A percentile compares a stretch with the other conserved stretches of the same genome.
Evolutionary conservation across 2,329 filamentous ascomycete species (phyloP).

Genomic region (Byssoonygena ceratinophila): DNA sequence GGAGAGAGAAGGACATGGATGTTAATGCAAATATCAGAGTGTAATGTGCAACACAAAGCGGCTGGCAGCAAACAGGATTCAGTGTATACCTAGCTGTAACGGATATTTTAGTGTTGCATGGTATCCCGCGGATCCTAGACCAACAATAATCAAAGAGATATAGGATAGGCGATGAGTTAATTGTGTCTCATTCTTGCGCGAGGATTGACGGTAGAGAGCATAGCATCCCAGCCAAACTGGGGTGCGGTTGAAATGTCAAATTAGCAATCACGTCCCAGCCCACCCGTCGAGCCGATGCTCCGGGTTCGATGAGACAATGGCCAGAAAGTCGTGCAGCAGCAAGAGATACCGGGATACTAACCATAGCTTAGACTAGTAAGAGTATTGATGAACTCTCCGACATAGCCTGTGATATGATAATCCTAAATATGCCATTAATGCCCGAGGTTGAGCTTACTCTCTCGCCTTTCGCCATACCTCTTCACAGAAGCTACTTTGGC

Average conservation of each 20-base stretch:
- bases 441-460: too few species aligned
- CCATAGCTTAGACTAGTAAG: conserved; percentile 21
- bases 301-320: not conserved
- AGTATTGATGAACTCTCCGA: conserved; percentile 22
- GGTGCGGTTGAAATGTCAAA: not conserved
- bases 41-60: not conserved
- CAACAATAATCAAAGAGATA: conserved; percentile 21
- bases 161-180: conserved; percentile 16
- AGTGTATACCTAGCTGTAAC: conserved; percentile 15
- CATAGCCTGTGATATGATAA: conserved; percentile 19
- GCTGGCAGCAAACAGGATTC: not conserved
- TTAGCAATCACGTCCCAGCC: not conserved
- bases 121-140: conserved; percentile 19
- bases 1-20: not conserved
- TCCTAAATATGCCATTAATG: conserved; percentile 13
- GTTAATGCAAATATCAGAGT: not conserved
- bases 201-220: conserved; percentile 14
- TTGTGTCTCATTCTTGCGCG: conserved; percentile 15
- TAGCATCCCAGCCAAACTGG: conserved; percentile 13
- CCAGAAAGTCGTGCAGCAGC: not conserved
- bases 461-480: conserved; percentile 6
- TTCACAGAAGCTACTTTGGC: conserved; percentile 13
- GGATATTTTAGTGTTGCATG: conserved; percentile 21
- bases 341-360: not conserved
- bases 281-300: too few species aligned